Conservation (phyloP, 2,329 filamentous ascomycete genomes). For the Aspergillus latus region DNA sequence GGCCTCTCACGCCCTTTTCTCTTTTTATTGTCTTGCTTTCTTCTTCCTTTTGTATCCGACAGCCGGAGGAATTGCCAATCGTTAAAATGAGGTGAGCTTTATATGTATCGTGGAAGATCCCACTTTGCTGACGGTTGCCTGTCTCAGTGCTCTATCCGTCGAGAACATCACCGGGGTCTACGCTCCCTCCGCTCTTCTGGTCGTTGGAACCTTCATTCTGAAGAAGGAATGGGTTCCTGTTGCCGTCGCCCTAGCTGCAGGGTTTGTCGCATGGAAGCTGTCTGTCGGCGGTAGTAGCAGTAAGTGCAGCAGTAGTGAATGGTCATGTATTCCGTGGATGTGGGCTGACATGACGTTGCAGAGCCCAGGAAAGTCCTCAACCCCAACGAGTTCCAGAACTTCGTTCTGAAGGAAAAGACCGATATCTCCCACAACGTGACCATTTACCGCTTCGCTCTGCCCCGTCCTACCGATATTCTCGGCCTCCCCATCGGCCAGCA, state of each 20-base stretch:
- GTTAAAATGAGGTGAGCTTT: constrained; percentile 32
- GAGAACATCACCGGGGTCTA: constrained; percentile 76
- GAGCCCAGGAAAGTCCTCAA: constrained; percentile 81
- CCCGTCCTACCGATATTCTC: constrained; percentile 73
- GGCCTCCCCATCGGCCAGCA: constrained; percentile 98
- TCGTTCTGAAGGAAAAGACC: constrained; percentile 91
- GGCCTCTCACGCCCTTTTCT: constrained; percentile 9
- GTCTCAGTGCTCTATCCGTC: constrained; percentile 32
- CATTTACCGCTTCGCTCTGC: constrained; percentile 94
- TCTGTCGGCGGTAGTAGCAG: constrained; percentile 59
- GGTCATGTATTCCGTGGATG: constrained; percentile 4
- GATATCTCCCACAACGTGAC: constrained; percentile 97
- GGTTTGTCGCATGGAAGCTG: constrained; percentile 70
- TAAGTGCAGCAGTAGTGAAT: constrained; percentile 49
- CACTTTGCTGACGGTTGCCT: constrained; percentile 12
- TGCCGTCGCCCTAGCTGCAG: constrained; percentile 65
- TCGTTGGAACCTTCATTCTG: constrained; percentile 73
- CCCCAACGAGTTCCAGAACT: constrained; percentile 84
- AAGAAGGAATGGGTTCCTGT: constrained; percentile 76
- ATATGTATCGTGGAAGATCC: not conserved
- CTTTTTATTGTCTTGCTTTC: constrained; percentile 11
- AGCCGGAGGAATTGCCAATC: constrained; percentile 19
- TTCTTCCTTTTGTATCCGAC: constrained; percentile 1
- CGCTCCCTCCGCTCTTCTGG: constrained; percentile 75
- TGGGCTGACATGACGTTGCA: constrained; percentile 35